A percentile compares a stretch with the other conserved stretches of the same genome.
phyloP scores from a whole-genome alignment of 164 flowering plant genomes.

The Magnolia kwangsiensis region DNA sequence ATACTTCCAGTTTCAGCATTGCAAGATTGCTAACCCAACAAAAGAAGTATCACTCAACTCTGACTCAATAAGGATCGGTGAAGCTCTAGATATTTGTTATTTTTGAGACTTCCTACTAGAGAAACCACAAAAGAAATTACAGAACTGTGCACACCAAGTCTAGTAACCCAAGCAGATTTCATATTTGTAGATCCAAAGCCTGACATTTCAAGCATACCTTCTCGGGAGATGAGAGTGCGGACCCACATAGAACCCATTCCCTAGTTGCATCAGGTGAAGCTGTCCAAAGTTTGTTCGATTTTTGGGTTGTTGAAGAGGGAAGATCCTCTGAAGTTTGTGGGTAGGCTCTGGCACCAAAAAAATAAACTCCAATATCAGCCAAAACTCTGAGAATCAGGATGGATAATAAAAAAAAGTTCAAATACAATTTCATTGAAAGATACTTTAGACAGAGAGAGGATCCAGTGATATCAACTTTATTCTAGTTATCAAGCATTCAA shows the following conservation, averaged over 20 bases:
- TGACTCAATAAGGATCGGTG: background rate
- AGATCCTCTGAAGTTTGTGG: background rate
- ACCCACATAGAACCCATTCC: constrained; percentile 70
- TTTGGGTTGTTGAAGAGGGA: constrained; percentile 1
- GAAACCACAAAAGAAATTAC: background rate
- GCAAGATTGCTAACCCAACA: too few species aligned
- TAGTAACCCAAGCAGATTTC: background rate
- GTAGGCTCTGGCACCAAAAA: constrained; percentile 20
- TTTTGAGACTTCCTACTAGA: background rate
- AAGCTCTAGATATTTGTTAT: background rate
- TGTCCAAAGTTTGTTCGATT: constrained; percentile 23
- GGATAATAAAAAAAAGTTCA: background rate
- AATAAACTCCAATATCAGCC: background rate
- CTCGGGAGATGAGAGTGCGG: constrained; percentile 64
- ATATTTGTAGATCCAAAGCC: background rate
- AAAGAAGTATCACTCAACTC: background rate
- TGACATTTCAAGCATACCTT: constrained; percentile 45
- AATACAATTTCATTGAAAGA: background rate
- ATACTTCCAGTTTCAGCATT: too few species aligned
- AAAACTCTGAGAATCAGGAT: background rate
- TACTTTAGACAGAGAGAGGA: background rate
- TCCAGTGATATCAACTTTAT: background rate
- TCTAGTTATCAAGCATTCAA: too few species aligned
- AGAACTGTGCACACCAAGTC: background rate
- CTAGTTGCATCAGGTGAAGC: constrained; percentile 26